Evolutionary conservation across 306 rosid species (phyloP), one percentile per base, ranked within the genome.

Genomic region (Rosa rugosa): DNA sequence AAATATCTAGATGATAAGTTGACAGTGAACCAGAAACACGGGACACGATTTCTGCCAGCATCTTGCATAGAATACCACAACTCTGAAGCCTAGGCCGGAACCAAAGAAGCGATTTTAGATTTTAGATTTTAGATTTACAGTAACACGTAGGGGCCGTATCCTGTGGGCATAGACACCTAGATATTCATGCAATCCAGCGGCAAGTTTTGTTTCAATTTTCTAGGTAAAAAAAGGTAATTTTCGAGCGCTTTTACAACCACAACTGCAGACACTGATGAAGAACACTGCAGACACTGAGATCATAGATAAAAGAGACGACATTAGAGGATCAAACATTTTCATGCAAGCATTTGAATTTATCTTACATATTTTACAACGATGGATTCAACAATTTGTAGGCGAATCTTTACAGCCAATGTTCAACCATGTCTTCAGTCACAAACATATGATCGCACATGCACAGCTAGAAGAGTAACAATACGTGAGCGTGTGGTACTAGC

Each of bases 301-400:
- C 10, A 64, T 11, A 6, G 44, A 36, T 34, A 34, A 34, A 31
- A 6, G 69, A 13, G n/a, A 6, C 44, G 20, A 34, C 69, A 16
- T 7, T 64, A 22, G 42, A 34, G 69, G 22, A 64, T 16, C 69
- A 14, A 64, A 64, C 42, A 64, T 59, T 59, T 56, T 44, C 69
- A 75, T 41, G 71, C 11, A 64, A 38, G 49, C 80, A 75, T 20
- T 71, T 11, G 44, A 63, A 75, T 36, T 36, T 59, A 38, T 67
- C 31, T 40, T 11, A 47, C 42, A 80, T 45, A 77, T 73, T 72
- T 62, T 64, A 69, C 42, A 79, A 46, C 17, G 36, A 31, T 2
- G 49, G 49, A 66, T 38, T 66, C 47, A 66, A 66, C 25, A 7
- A 36, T 34, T 36, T 36, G 46, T 65, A 2, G 22, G 23, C 42